Conservation (phyloP, 179 eudicot genomes). For the Carnegiea gigantea region DNA sequence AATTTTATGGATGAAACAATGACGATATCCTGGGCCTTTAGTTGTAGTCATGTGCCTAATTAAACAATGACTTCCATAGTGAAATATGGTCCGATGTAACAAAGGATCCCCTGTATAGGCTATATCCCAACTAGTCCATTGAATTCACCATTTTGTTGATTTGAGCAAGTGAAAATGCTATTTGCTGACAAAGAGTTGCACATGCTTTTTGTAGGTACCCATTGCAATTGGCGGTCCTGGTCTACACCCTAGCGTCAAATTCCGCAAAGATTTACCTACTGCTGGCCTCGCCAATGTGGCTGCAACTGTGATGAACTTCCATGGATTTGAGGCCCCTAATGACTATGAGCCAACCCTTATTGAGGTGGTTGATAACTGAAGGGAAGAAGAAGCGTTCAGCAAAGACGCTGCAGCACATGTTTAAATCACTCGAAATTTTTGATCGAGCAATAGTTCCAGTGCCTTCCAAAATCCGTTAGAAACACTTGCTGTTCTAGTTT, state of each 20-base stretch:
- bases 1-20: too few relatives aligned
- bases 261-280: constrained; percentile 75
- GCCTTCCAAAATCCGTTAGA: not conserved
- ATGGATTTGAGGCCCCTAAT: constrained; percentile 76
- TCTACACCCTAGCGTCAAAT: constrained; percentile 69
- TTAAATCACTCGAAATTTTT: not conserved
- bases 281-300: constrained; percentile 97
- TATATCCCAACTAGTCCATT: not conserved
- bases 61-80: not conserved
- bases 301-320: constrained; percentile 90
- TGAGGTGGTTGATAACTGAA: constrained; percentile 65
- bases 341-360: constrained; percentile 87
- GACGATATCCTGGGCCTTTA: not conserved
- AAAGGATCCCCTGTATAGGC: not conserved
- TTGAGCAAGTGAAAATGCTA: not conserved
- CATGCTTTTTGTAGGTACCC: constrained; percentile 56
- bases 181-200: not conserved
- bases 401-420: not conserved
- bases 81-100: too few relatives aligned
- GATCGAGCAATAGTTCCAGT: not conserved
- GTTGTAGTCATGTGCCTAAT: not conserved
- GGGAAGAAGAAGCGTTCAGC: not conserved
- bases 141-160: not conserved
- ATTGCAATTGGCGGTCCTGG: constrained; percentile 97
- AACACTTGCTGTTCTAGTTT: not conserved